Evolutionary conservation across 2,329 filamentous ascomycete genomes (phyloP), one percentile per base, ranked within the genome.

Genomic region (Samsoniella hepiali): DNA sequence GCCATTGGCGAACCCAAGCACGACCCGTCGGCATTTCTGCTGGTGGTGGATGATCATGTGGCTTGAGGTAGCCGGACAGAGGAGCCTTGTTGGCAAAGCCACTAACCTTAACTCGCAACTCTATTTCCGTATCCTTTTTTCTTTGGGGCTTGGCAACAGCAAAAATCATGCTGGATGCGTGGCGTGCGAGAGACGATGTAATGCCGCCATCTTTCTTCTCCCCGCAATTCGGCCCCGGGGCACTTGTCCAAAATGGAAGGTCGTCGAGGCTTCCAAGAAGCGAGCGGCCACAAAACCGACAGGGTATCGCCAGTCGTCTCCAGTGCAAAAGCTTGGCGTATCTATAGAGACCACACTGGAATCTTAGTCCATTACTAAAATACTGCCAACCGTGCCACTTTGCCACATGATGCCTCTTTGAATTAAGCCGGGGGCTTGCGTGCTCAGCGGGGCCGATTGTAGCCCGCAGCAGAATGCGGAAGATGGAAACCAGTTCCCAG

Each of bases 191-290:
- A 42, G 10, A 11, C 32, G 13, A 13, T 40, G 44, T 40, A 44
- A 59, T 59, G 56, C 32, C 27, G 27, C 22, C 27, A 31, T 29
- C 40, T 2, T 27, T 8, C 27, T 3, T 9, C 32, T 49, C 56
- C 56, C 56, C 56, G 56, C 56, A 58, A 58, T 38, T 27, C 13
- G n/a, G 42, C 31, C 7, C 13, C 15, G 10, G 22, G 22, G 32
- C 42, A 36, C 32, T 50, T 50, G 9, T 32, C 57, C 10, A 15
- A 59, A 50, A 40, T 1, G 57, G 57, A 59, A 59, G 57, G 57
- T 59, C 44, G 42, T 9, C 3, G n/a, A 32, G 15, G 36, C 4
- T 8, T 31, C 3, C 36, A 22, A 38, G 32, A 31, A 31, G 57
- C 57, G 13, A 50, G 44, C 27, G n/a, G 29, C 56, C 56, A 3